Conservation (phyloP, 2,329 filamentous ascomycete genomes). For the Rhynchosporium agropyri region DNA sequence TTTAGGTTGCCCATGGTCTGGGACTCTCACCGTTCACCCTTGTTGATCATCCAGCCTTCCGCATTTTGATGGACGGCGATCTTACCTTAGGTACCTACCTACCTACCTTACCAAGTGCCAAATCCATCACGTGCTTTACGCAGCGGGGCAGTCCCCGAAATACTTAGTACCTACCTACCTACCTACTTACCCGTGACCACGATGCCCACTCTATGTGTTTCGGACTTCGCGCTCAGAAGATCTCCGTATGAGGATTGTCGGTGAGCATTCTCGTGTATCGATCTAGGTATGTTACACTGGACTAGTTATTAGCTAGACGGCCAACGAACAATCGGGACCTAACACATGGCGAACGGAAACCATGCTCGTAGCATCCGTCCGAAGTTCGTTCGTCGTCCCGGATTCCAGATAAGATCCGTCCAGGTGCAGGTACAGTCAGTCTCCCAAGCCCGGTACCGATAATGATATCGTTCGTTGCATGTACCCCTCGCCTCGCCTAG, state of each 20-base stretch:
- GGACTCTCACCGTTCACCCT: not conserved
- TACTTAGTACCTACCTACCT: not conserved
- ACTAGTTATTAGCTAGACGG: not conserved
- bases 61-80: not conserved
- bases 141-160: not conserved
- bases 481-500: not conserved
- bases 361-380: slow-evolving; percentile 3
- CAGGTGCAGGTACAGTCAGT: too few relatives aligned
- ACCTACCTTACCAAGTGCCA: not conserved
- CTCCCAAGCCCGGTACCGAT: too few relatives aligned
- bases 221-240: not conserved
- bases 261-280: not conserved
- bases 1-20: not conserved
- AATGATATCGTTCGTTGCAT: not conserved
- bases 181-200: not conserved
- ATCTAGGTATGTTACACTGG: not conserved
- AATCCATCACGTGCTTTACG: not conserved
- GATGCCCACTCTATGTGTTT: not conserved
- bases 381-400: not conserved
- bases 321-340: not conserved
- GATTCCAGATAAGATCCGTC: not conserved
- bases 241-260: not conserved
- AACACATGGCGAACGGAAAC: not conserved
- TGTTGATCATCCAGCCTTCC: slow-evolving; percentile 1
- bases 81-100: not conserved